Base-by-base conservation (phyloP, 176 grass and related monocot genomes). In the Avena eriantha region DNA sequence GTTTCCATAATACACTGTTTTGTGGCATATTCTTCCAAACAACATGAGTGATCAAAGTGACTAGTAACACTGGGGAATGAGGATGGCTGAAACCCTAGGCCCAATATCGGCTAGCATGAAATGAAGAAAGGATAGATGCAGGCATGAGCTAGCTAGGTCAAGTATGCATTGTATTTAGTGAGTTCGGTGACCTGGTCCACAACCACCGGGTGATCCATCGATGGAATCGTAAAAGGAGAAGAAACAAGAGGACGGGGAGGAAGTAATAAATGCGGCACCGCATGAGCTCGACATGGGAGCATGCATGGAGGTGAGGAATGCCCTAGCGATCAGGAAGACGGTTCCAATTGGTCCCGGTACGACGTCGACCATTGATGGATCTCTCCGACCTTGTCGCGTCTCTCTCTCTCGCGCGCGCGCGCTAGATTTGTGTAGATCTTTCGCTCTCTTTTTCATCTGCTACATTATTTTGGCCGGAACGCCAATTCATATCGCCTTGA, bases 271-370 rank as follows among this genome's bases (percentile, higher is more conserved):
- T 88, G 81, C 49, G 14, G 74, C 81, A 79, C 81, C 81, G 87
- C 81, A 26, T 75, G 72, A 75, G 72, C 46, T 75, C 72, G 72
- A 75, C 72, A 75, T 75, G 46, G 71, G 51, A 22, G 85, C 58
- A 76, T 61, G 78, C 71, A 71, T 57, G 65, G 53, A 58, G 69
- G 39, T 67, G 50, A 71, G 73, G 54, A 89, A 78, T 64, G 64
- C 81, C 81, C 81, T 89, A 63, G 3, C 50, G 72, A 57, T 47
- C 59, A 88, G 72, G 86, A 76, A 68, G 86, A 55, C 47, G 64
- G 79, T 76, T 76, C 58, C 24, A 82, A 3, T 82, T 56, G 86
- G 80, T 69, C 80, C 79, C 79, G 47, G 29, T 29, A 74, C 45
- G 71, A 74, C 45, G 71, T 75, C 69, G 69, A 31, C 79, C 57